phyloP scores from a whole-genome alignment of 768 basidiomycete species.

The Mycena floridula region DNA sequence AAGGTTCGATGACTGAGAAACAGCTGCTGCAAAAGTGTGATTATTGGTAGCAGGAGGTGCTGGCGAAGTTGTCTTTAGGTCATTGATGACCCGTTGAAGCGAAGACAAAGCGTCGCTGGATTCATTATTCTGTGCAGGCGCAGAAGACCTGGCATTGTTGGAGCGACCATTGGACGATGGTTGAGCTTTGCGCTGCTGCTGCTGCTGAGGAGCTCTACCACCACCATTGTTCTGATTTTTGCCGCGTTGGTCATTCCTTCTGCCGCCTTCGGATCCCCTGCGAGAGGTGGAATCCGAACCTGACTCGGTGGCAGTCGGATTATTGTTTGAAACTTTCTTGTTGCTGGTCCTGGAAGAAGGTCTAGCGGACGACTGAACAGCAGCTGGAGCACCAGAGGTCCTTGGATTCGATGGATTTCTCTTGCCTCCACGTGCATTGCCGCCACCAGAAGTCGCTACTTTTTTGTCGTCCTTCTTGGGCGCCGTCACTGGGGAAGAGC shows the following conservation, averaged over 20 bases:
- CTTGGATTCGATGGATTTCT: conserved; percentile 48
- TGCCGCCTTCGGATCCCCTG: conserved; percentile 50
- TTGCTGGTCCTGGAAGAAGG: conserved; percentile 65
- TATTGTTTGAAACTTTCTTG: conserved; percentile 47
- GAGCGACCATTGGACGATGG: conserved; percentile 52
- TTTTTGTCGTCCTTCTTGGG: conserved; percentile 76
- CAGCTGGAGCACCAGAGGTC: conserved; percentile 34
- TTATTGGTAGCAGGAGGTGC: conserved; percentile 39
- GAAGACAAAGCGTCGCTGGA: conserved; percentile 80
- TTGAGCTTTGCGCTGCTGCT: conserved; percentile 52
- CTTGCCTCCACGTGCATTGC: conserved; percentile 51
- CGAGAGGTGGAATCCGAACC: conserved; percentile 66
- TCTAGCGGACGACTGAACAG: conserved; percentile 39
- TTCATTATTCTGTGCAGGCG: conserved; percentile 48
- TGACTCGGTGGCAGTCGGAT: conserved; percentile 46
- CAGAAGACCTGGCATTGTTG: conserved; percentile 37
- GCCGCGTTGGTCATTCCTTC: conserved; percentile 52
- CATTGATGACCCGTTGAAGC: conserved; percentile 89
- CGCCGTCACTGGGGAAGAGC: conserved; percentile 45
- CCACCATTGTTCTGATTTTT: conserved; percentile 41
- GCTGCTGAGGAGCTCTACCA: no score
- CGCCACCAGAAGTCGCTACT: conserved; percentile 38
- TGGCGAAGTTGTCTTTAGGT: conserved; percentile 82
- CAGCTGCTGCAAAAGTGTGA: no score
- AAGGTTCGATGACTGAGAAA: conserved; percentile 42